A percentile compares a stretch with the other conserved stretches of the same genome.
These are phyloP conservation scores for Neurospora sp. DNA, from an alignment of 495 filamentous ascomycete species.

Conservation along the genomic window DNA sequence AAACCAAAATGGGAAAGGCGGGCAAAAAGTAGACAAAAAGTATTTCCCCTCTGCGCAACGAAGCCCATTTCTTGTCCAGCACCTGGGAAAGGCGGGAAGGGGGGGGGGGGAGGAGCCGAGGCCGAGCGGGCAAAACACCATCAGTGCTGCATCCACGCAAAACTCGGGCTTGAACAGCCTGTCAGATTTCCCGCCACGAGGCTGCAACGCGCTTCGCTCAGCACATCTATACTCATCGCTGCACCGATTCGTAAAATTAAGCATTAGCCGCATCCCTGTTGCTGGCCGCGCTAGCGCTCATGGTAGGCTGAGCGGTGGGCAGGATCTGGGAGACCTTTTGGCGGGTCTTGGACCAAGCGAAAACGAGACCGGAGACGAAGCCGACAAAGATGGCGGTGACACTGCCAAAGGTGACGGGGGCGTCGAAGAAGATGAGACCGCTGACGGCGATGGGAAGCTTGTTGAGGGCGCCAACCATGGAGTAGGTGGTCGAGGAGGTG, in stretches of 20 bases:
- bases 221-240: background rate
- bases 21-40: background rate
- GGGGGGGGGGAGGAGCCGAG: background rate
- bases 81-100: background rate
- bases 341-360: constrained; percentile 82
- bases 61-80: background rate
- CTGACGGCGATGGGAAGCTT: constrained; percentile 90
- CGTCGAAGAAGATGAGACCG: constrained; percentile 90
- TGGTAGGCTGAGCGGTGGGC: constrained; percentile 56
- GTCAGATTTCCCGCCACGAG: background rate
- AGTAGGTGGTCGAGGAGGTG: constrained; percentile 93
- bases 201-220: background rate
- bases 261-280: constrained; percentile 64
- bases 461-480: constrained; percentile 96
- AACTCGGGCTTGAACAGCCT: background rate
- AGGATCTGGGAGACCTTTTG: constrained; percentile 56
- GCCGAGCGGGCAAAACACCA: background rate
- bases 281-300: constrained; percentile 88
- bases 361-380: constrained; percentile 87
- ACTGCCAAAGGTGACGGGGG: constrained; percentile 83
- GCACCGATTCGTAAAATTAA: constrained; percentile 8
- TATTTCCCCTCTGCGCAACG: background rate
- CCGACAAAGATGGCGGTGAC: constrained; percentile 83
- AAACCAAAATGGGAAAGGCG: background rate
- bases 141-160: background rate